phyloP scores from a whole-genome alignment of 805 yeast species.

The Wickerhamomyces chambardii region DNA sequence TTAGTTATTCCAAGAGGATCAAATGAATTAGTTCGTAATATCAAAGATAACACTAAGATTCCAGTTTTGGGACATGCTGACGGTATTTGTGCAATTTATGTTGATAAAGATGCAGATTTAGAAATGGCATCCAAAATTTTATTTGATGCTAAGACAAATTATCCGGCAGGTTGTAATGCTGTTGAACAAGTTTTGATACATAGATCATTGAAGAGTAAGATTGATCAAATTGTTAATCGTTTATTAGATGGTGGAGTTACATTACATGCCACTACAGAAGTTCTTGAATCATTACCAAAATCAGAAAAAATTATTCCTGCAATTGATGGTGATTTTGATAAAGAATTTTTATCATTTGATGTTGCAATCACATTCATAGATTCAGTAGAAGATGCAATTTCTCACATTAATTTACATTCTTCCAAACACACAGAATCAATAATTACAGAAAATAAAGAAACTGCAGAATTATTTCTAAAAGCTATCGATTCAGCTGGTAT shows the following conservation, averaged over 20 bases:
- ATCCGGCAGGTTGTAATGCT: slow-evolving; percentile 99
- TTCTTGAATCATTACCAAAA: slow-evolving; percentile 20
- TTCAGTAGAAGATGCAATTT: slow-evolving; percentile 63
- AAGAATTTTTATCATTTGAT: slow-evolving; percentile 78
- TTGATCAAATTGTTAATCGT: slow-evolving; percentile 28
- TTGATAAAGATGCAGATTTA: slow-evolving; percentile 71
- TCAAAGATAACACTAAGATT: slow-evolving; percentile 82
- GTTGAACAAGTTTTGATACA: slow-evolving; percentile 78
- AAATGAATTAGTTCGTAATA: slow-evolving; percentile 78
- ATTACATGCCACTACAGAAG: slow-evolving; percentile 54
- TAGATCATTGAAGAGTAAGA: slow-evolving; percentile 25
- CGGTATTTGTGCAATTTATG: slow-evolving; percentile 87
- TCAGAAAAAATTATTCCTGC: slow-evolving; percentile 33
- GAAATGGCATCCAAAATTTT: slow-evolving; percentile 68
- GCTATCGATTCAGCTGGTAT: slow-evolving; percentile 95
- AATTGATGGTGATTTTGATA: slow-evolving; percentile 61
- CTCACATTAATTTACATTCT: slow-evolving; percentile 83
- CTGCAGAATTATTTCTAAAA: slow-evolving; percentile 70
- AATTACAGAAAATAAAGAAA: slow-evolving; percentile 61
- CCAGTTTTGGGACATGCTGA: slow-evolving; percentile 99
- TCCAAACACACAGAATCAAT: slow-evolving; percentile 96
- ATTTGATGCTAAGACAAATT: slow-evolving; percentile 87
- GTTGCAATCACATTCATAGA: slow-evolving; percentile 63
- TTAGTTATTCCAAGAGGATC: slow-evolving; percentile 98
- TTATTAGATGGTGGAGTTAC: slow-evolving; percentile 63